Percentiles rank a stretch among this genome's conserved stretches.
Evolutionary conservation across 2,329 filamentous ascomycete genomes (phyloP).

Genomic region (Aspergillus sergii): DNA sequence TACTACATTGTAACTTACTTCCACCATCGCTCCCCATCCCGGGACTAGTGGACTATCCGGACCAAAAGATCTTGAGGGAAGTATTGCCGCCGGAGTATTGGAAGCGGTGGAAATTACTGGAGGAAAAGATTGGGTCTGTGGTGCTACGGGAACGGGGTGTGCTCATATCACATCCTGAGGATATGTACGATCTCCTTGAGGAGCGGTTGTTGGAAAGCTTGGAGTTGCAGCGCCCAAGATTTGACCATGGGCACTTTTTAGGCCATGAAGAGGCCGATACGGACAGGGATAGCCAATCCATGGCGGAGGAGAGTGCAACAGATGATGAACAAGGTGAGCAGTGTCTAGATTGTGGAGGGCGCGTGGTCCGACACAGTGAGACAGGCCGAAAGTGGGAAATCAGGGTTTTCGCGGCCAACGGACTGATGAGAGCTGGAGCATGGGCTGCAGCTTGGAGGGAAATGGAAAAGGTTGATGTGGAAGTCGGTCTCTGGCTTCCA

Average conservation of each 20-base stretch:
- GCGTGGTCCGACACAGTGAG: conserved; percentile 49
- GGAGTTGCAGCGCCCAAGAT: conserved; percentile 57
- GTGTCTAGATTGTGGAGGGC: conserved; percentile 55
- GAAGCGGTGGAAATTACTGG: conserved; percentile 54
- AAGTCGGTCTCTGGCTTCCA: conserved; percentile 73
- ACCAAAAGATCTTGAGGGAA: conserved; percentile 50
- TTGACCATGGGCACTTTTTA: conserved; percentile 63
- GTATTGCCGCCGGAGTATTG: conserved; percentile 51
- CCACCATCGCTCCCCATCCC: conserved; percentile 56
- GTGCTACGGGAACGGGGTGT: conserved; percentile 61
- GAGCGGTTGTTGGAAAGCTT: conserved; percentile 63
- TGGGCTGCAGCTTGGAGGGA: conserved; percentile 95
- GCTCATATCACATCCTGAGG: conserved; percentile 64
- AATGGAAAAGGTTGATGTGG: conserved; percentile 98
- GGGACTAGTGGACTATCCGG: conserved; percentile 32
- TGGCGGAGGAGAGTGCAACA: conserved; percentile 37
- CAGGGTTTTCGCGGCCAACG: conserved; percentile 93
- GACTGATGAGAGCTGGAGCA: conserved; percentile 85
- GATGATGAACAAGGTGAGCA: conserved; percentile 43
- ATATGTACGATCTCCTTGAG: conserved; percentile 65
- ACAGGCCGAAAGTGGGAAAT: conserved; percentile 62
- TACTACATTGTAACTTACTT: conserved; percentile 63
- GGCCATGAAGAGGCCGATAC: conserved; percentile 34
- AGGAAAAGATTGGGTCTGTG: conserved; percentile 55
- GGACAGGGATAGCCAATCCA: conserved; percentile 28